These are phyloP conservation scores for Hirsutella rhossiliensis DNA, from an alignment of 2,329 filamentous ascomycete species.

Conservation along the genomic window DNA sequence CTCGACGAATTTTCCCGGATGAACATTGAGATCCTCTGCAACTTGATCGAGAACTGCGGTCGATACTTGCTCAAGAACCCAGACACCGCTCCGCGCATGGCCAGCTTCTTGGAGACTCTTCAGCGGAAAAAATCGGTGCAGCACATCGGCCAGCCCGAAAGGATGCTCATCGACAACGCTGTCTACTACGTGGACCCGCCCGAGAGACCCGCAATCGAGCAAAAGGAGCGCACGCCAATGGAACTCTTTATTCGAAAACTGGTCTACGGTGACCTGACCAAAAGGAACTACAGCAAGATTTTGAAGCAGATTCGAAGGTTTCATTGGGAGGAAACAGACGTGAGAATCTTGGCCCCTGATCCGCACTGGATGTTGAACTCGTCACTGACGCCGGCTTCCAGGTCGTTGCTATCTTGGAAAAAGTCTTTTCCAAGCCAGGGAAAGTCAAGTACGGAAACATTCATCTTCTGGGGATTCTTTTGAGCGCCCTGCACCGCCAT, in stretches of 20 bases:
- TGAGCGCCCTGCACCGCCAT: conserved; percentile 81
- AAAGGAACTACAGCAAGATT: conserved; percentile 86
- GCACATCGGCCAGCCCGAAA: conserved; percentile 88
- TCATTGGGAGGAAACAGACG: conserved; percentile 92
- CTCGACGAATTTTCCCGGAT: conserved; percentile 95
- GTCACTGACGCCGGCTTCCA: conserved; percentile 8
- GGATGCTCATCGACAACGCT: conserved; percentile 97
- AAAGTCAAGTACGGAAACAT: conserved; percentile 98
- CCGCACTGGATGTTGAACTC: not conserved
- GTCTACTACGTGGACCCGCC: conserved; percentile 97
- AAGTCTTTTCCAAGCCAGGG: conserved; percentile 88
- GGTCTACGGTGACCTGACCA: conserved; percentile 87
- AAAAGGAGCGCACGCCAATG: conserved; percentile 89
- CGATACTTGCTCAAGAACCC: conserved; percentile 86
- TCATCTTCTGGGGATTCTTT: conserved; percentile 79
- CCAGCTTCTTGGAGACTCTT: conserved; percentile 84
- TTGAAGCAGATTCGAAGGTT: conserved; percentile 89
- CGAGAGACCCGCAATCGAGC: conserved; percentile 82
- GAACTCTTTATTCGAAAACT: conserved; percentile 89
- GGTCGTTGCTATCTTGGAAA: conserved; percentile 69
- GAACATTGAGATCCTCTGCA: conserved; percentile 98
- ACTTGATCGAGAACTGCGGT: conserved; percentile 90
- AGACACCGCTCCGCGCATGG: conserved; percentile 87
- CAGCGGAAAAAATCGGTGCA: conserved; percentile 94
- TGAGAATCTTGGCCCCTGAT: conserved; percentile 16